Evolutionary conservation across 2,329 filamentous ascomycete species (phyloP).

Genomic region (Parascedosporium putredinis): DNA sequence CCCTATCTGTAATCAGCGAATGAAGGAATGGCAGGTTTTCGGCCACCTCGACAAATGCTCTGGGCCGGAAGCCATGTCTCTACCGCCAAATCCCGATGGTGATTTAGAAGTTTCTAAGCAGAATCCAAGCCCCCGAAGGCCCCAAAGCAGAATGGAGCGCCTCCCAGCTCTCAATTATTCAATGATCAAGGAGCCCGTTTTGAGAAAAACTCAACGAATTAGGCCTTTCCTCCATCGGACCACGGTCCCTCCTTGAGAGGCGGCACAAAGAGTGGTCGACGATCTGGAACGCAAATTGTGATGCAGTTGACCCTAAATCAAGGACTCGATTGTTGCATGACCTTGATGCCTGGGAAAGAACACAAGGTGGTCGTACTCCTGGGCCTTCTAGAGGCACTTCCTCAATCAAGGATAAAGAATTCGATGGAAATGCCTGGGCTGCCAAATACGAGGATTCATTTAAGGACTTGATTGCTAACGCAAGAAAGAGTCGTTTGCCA

Average conservation of each 20-base stretch:
- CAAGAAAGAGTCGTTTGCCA: slow-evolving; percentile 38
- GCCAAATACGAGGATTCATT: slow-evolving; percentile 65
- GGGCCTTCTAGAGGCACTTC: slow-evolving; percentile 19
- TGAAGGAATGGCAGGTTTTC: slow-evolving; percentile 72
- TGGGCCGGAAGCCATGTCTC: slow-evolving; percentile 22
- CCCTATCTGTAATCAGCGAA: slow-evolving; percentile 67
- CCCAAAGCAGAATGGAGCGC: slow-evolving; percentile 41
- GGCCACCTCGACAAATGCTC: slow-evolving; percentile 64
- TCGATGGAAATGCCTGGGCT: slow-evolving; percentile 70
- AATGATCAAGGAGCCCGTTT: slow-evolving; percentile 70
- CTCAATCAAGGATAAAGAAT: slow-evolving; percentile 72
- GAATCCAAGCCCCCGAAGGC: slow-evolving; percentile 17
- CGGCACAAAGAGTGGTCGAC: slow-evolving; percentile 92
- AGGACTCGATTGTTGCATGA: slow-evolving; percentile 67
- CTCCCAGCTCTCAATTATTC: slow-evolving; percentile 78
- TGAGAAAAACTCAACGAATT: slow-evolving; percentile 74
- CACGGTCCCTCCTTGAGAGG: slow-evolving; percentile 59
- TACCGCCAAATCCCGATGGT: slow-evolving; percentile 5
- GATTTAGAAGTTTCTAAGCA: slow-evolving; percentile 12
- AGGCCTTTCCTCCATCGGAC: slow-evolving; percentile 63
- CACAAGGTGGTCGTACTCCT: slow-evolving; percentile 54
- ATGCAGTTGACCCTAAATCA: slow-evolving; percentile 61
- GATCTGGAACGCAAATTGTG: slow-evolving; percentile 94
- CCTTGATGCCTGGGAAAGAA: slow-evolving; percentile 77
- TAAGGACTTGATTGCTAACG: slow-evolving; percentile 66